Conservation (phyloP, 352 stramenopile species). For the Phytopythium oedochilum region DNA sequence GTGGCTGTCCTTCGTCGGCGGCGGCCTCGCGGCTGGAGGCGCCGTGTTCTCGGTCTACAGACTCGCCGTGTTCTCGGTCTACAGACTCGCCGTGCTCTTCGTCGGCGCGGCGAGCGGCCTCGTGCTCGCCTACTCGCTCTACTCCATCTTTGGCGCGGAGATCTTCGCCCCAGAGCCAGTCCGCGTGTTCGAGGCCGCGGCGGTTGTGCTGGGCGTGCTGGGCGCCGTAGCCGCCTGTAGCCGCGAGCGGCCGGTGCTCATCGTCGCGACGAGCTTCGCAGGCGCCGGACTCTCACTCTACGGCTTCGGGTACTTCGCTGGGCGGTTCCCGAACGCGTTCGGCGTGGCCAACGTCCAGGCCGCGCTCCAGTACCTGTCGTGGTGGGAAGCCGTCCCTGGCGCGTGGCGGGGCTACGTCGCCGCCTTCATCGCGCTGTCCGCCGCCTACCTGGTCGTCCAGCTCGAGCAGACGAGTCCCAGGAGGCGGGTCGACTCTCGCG, state of each 20-base stretch:
- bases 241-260: conserved; percentile 47
- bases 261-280: conserved; percentile 44
- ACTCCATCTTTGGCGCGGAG: conserved; percentile 48
- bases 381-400: conserved; percentile 44
- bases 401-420: conserved; percentile 61
- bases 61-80: conserved; percentile 40
- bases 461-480: conserved; percentile 39
- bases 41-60: conserved; percentile 45
- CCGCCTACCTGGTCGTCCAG: conserved; percentile 47
- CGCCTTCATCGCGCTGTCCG: conserved; percentile 47
- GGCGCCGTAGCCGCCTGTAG: conserved; percentile 34
- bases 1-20: conserved; percentile 53
- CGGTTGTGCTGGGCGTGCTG: conserved; percentile 32
- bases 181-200: conserved; percentile 37
- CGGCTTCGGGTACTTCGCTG: conserved; percentile 58
- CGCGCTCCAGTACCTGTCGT: conserved; percentile 21
- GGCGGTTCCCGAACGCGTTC: conserved; percentile 41
- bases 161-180: conserved; percentile 43
- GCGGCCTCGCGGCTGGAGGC: conserved; percentile 36
- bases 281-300: conserved; percentile 38
- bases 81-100: conserved; percentile 48
- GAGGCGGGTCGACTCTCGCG: conserved; percentile 9
- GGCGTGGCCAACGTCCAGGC: conserved; percentile 37
- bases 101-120: conserved; percentile 42
- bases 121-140: conserved; percentile 42